Evolutionary conservation across 495 filamentous ascomycete species (phyloP).

Genomic region (Penicillium silybi): DNA sequence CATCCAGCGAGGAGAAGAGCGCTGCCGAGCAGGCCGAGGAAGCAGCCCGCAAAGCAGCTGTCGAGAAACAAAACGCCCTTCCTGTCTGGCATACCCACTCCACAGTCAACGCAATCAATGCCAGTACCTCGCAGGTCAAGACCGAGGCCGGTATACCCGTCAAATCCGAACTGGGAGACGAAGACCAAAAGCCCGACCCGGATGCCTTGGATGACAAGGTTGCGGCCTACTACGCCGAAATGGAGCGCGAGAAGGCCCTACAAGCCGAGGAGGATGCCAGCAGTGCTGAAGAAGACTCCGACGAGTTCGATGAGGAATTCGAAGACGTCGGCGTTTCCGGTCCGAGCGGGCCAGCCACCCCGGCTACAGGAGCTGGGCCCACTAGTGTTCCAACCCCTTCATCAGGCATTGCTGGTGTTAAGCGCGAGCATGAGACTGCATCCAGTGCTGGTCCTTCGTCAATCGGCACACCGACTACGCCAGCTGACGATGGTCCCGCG

Average conservation of each 20-base stretch:
- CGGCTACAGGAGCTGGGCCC: conserved; percentile 27
- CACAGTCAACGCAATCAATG: conserved; percentile 55
- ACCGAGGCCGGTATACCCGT: conserved; percentile 35
- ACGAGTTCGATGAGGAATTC: conserved; percentile 48
- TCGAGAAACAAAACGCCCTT: conserved; percentile 79
- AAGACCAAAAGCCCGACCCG: conserved; percentile 51
- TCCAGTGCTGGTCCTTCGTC: conserved; percentile 41
- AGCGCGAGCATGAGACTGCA: conserved; percentile 39
- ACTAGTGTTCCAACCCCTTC: conserved; percentile 28
- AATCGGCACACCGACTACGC: conserved; percentile 39
- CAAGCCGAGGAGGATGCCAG: conserved; percentile 45
- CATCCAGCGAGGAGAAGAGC: conserved; percentile 65
- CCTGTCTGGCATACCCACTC: conserved; percentile 87
- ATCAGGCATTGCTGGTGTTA: conserved; percentile 24
- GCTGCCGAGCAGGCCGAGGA: conserved; percentile 73
- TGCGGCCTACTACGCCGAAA: conserved; percentile 50
- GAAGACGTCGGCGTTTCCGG: conserved; percentile 46
- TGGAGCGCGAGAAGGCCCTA: conserved; percentile 46
- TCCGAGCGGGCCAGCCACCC: conserved; percentile 35
- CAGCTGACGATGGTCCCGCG: conserved; percentile 37
- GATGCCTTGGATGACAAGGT: conserved; percentile 47
- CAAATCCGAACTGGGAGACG: conserved; percentile 48
- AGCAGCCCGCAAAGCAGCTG: conserved; percentile 63
- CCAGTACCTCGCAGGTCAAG: conserved; percentile 25
- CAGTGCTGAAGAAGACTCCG: conserved; percentile 45